Percentiles rank a stretch among this genome's conserved stretches.
Evolutionary conservation across 2,329 filamentous ascomycete species (phyloP).

Genomic region (Massarina eburnea): DNA sequence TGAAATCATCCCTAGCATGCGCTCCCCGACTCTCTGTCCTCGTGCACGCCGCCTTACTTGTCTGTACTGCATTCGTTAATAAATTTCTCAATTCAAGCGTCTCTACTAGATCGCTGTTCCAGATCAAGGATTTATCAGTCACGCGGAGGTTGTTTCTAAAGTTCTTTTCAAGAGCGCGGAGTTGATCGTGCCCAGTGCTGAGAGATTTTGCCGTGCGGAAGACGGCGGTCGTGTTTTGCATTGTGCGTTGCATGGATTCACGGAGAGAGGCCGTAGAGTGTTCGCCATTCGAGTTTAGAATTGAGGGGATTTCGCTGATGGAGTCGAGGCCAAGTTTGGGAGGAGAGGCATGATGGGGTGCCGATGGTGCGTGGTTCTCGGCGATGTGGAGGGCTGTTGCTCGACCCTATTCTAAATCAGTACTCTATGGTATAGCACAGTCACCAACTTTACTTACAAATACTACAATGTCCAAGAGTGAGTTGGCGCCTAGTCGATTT

Average conservation of each 20-base stretch:
- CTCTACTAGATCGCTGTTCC: conserved; percentile 53
- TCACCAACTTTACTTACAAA: conserved; percentile 46
- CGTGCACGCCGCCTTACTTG: conserved; percentile 47
- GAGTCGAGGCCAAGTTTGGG: conserved; percentile 39
- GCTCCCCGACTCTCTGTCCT: conserved; percentile 50
- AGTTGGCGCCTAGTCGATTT: conserved; percentile 53
- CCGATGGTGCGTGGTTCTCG: conserved; percentile 42
- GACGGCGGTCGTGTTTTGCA: conserved; percentile 51
- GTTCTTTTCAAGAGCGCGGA: conserved; percentile 39
- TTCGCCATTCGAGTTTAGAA: conserved; percentile 43
- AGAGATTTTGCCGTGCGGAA: conserved; percentile 48
- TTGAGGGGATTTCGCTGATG: conserved; percentile 38
- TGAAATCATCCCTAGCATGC: conserved; percentile 53
- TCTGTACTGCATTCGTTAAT: conserved; percentile 51
- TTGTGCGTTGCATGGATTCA: conserved; percentile 48
- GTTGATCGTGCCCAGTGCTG: conserved; percentile 30
- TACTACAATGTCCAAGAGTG: conserved; percentile 53
- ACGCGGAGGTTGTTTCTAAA: conserved; percentile 43
- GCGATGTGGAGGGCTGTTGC: conserved; percentile 48
- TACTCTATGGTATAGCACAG: no score
- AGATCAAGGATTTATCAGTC: conserved; percentile 50
- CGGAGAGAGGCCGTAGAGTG: conserved; percentile 43
- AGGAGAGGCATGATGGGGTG: conserved; percentile 38
- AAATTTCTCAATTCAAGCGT: conserved; percentile 52
- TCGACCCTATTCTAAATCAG: conserved; percentile 43